Percentiles rank a stretch among this genome's conserved stretches.
phyloP scores from a whole-genome alignment of 1,284 basidiomycete species.

The Athelia psychrophila region DNA sequence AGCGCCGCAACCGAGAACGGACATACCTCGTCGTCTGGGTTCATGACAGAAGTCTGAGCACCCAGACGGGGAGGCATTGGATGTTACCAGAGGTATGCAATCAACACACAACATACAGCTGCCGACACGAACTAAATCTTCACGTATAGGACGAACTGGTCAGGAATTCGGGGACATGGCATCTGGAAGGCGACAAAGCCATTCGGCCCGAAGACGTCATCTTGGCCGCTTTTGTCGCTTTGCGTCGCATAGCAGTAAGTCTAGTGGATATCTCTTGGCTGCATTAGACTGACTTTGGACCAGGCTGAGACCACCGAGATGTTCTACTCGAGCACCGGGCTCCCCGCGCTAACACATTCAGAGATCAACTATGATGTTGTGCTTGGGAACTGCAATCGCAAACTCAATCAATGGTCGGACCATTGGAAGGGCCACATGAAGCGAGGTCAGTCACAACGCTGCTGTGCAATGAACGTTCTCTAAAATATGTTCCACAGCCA shows the following conservation, averaged over 20 bases:
- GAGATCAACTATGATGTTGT: conserved; percentile 72
- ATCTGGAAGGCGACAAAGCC: conserved; percentile 50
- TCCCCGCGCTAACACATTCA: conserved; percentile 38
- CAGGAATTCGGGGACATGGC: conserved; percentile 64
- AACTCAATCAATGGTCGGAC: conserved; percentile 67
- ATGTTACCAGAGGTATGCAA: conserved; percentile 63
- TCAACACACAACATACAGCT: background rate
- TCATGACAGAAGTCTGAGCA: conserved; percentile 79
- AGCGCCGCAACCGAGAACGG: conserved; percentile 78
- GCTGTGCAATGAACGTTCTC: background rate
- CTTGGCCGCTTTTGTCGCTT: conserved; percentile 68
- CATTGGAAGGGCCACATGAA: conserved; percentile 70
- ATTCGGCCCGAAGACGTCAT: conserved; percentile 77
- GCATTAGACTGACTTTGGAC: conserved; percentile 7
- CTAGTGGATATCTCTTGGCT: conserved; percentile 3
- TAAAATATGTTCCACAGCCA: conserved; percentile 37
- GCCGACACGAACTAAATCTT: background rate
- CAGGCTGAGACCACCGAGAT: conserved; percentile 76
- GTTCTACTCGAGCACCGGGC: conserved; percentile 56
- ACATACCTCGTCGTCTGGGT: conserved; percentile 82
- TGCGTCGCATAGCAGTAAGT: conserved; percentile 72
- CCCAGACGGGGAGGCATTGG: conserved; percentile 80
- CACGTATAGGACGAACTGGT: conserved; percentile 60
- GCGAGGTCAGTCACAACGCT: conserved; percentile 42
- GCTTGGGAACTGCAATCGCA: conserved; percentile 65